Evolutionary conservation across 345 rosid species (phyloP).

Genomic region (Euphorbia peplus): DNA sequence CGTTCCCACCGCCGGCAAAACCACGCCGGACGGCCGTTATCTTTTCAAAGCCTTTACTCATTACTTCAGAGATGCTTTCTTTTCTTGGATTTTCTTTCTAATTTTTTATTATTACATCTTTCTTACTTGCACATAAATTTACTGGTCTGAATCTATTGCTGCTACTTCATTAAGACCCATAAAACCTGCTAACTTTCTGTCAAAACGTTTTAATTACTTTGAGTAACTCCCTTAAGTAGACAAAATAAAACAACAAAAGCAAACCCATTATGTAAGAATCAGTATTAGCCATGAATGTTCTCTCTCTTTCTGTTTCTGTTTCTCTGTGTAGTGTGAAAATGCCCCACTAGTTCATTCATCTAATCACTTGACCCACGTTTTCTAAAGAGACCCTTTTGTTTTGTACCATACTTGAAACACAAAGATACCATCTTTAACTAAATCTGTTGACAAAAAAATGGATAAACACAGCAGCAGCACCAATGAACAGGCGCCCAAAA

Average conservation of each 20-base stretch:
- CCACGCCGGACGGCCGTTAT: background rate
- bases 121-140: background rate
- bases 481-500: conserved; percentile 8
- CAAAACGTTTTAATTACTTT: conserved; percentile 4
- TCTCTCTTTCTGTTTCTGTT: conserved; percentile 1
- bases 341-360: background rate
- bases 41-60: background rate
- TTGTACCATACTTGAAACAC: background rate
- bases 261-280: background rate
- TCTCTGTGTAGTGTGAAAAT: background rate
- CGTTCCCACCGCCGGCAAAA: background rate
- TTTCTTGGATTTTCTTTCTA: background rate
- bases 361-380: background rate
- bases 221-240: background rate
- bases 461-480: background rate
- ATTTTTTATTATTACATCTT: background rate
- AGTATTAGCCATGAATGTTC: conserved; percentile 2
- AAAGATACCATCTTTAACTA: background rate
- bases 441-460: conserved; percentile 16
- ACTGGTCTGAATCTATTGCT: background rate
- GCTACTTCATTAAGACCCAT: background rate
- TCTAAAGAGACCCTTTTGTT: background rate
- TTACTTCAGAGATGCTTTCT: background rate
- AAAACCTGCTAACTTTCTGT: background rate
- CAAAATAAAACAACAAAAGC: background rate